A percentile compares a stretch with the other conserved stretches of the same genome.
These are phyloP conservation scores for Cystobasidium pallidum DNA, from an alignment of 1,284 basidiomycete species.

Conservation along the genomic window DNA sequence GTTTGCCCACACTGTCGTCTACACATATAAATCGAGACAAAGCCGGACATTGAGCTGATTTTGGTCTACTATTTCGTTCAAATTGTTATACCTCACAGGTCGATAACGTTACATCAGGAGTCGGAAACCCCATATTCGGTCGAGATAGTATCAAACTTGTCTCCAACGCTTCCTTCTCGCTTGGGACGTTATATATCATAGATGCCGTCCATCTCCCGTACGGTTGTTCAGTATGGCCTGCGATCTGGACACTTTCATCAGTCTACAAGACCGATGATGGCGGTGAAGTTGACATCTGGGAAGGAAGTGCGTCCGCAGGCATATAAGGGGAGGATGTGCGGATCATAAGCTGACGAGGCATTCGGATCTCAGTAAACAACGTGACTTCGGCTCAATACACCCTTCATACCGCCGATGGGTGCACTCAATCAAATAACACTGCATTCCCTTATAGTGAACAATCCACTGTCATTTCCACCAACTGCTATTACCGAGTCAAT, in stretches of 20 bases:
- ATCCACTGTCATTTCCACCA: slow-evolving; percentile 24
- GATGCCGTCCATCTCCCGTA: slow-evolving; percentile 42
- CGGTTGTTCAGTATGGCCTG: slow-evolving; percentile 45
- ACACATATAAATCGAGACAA: neutral
- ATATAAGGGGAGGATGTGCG: too few species aligned
- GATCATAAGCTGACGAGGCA: too few species aligned
- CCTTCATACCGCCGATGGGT: slow-evolving; percentile 67
- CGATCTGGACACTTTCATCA: slow-evolving; percentile 38
- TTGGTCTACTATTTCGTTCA: neutral
- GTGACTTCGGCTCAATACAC: slow-evolving; percentile 62
- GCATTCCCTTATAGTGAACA: slow-evolving; percentile 55
- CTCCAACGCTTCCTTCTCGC: slow-evolving; percentile 37
- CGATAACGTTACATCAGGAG: slow-evolving; percentile 43
- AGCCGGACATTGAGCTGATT: neutral
- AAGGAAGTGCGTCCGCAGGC: slow-evolving; percentile 25
- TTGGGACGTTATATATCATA: slow-evolving; percentile 41
- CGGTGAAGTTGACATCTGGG: slow-evolving; percentile 46
- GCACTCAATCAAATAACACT: slow-evolving; percentile 61
- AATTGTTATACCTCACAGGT: neutral
- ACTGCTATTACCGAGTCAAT: slow-evolving; percentile 52
- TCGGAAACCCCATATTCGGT: slow-evolving; percentile 41
- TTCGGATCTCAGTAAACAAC: slow-evolving; percentile 28
- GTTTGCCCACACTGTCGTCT: too few species aligned
- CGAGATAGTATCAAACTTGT: slow-evolving; percentile 43
- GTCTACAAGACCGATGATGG: slow-evolving; percentile 36